These are phyloP conservation scores for Lepidium aucheri DNA, from an alignment of 345 rosid genomes.

Conservation along the genomic window DNA sequence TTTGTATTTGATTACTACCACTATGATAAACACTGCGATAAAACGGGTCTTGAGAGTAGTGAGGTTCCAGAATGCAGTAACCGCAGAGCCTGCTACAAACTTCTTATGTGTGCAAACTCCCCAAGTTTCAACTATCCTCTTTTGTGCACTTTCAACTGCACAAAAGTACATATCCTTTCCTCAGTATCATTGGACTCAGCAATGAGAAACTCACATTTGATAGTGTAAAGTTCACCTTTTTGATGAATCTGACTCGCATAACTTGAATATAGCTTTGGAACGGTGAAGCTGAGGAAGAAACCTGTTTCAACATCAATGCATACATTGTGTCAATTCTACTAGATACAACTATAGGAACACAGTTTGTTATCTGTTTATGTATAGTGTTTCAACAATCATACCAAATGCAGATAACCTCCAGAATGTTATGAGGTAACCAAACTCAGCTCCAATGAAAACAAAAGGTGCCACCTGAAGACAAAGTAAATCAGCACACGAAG, in stretches of 20 bases:
- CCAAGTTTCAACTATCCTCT: conserved; percentile 53
- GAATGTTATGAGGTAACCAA: conserved; percentile 68
- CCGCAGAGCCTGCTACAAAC: conserved; percentile 65
- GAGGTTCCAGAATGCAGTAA: conserved; percentile 85
- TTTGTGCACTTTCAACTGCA: conserved; percentile 46
- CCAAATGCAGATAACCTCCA: conserved; percentile 75
- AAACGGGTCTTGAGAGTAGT: conserved; percentile 75
- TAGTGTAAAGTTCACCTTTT: conserved; percentile 40
- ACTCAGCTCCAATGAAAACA: conserved; percentile 81
- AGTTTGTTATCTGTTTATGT: not conserved
- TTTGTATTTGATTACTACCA: conserved; percentile 59
- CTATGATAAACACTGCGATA: conserved; percentile 70
- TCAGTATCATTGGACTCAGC: not conserved
- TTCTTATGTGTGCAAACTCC: conserved; percentile 80
- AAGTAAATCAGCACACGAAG: not conserved
- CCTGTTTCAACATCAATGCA: conserved; percentile 39
- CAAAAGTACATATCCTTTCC: not conserved
- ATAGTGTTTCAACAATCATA: conserved; percentile 21
- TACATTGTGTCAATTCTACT: not conserved
- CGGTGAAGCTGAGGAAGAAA: conserved; percentile 68
- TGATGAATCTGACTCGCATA: conserved; percentile 48
- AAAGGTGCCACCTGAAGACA: conserved; percentile 67
- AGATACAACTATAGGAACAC: not conserved
- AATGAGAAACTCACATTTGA: not conserved
- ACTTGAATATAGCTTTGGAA: conserved; percentile 60